phyloP scores from a whole-genome alignment of 2,329 filamentous ascomycete genomes.

The Ophiosphaerella korrae region DNA sequence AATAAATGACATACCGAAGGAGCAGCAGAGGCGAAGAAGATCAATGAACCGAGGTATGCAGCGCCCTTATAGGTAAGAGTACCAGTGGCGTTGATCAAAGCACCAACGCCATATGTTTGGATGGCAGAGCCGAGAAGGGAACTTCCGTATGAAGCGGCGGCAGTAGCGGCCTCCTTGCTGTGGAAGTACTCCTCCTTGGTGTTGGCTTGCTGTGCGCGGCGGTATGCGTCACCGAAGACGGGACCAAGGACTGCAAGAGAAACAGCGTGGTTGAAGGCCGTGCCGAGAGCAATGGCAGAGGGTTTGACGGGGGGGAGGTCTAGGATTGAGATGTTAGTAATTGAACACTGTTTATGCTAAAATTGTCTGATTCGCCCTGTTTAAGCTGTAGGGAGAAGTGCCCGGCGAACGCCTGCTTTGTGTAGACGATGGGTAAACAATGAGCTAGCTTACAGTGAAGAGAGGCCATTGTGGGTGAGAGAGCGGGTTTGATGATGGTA shows the following conservation, averaged over 20 bases:
- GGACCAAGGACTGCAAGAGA: slow-evolving; percentile 86
- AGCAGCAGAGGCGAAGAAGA: slow-evolving; percentile 90
- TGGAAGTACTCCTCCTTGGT: slow-evolving; percentile 95
- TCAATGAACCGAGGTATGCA: slow-evolving; percentile 85
- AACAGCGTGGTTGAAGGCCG: slow-evolving; percentile 90
- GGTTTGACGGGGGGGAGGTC: slow-evolving; percentile 89
- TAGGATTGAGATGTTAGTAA: slow-evolving; percentile 39
- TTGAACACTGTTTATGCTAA: slow-evolving; percentile 8
- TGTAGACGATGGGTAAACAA: not conserved
- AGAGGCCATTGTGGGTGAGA: slow-evolving; percentile 59
- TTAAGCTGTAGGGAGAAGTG: not conserved
- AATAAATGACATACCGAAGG: slow-evolving; percentile 69
- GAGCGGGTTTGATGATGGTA: slow-evolving; percentile 20
- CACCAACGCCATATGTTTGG: slow-evolving; percentile 87
- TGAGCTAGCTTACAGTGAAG: slow-evolving; percentile 59
- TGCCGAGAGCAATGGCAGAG: slow-evolving; percentile 94
- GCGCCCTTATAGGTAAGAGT: slow-evolving; percentile 97
- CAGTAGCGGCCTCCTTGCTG: slow-evolving; percentile 88
- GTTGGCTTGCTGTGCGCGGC: slow-evolving; percentile 87
- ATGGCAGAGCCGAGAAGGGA: slow-evolving; percentile 86
- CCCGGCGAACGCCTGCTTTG: too few species aligned
- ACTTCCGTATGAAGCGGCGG: slow-evolving; percentile 87
- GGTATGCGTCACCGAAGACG: slow-evolving; percentile 92
- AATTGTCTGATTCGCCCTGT: slow-evolving; percentile 14
- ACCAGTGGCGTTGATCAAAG: slow-evolving; percentile 86